Evolutionary conservation across 2,329 filamentous ascomycete genomes (phyloP), one percentile per base, ranked within the genome.

Genomic region (Piedraia hortae): DNA sequence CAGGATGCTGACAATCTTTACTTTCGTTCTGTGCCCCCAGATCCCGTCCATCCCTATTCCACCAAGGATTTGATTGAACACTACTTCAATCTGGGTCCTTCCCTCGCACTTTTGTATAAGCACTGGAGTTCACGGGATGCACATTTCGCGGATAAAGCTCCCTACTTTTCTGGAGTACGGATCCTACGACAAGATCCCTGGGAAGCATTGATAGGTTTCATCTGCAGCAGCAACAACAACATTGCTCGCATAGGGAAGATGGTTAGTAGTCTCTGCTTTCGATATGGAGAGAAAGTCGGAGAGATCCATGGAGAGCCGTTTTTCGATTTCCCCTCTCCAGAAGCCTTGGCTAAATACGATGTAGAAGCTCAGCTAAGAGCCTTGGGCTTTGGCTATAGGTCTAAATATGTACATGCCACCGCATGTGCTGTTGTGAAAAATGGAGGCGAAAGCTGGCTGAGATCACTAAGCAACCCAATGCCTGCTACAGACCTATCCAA

Each of bases 201-300:
- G 85, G 85, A 97, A 45, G 67, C 85, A 1, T 54, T 97, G 11
- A 54, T 97, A 12, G 69, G 72, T 25, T 97, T 97, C 46, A 97
- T 97, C 31, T 97, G 85, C 55, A 91, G 80, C 46, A 90, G 78
- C 47, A 97, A 97, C 48, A 97, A 97, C 49, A 91, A 97, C 42
- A 97, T 97, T 28, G 60, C 68, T 2, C 64, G 85, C 17, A 97
- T 97, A 42, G 82, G 74, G 4, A 74, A 88, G 46, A 97, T 97
- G 85, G 78, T 82, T 11, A 67, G 88, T 34, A 93, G 90, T 36
- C 53, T 97, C 7, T 97, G 88, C 42, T 44, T 60, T 13, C 60
- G 88, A 37, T 97, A 91, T 37, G 85, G 85, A 0, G 61, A 66
- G 0, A 51, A 74, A 3, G 60, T 93, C 24, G 73, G 62, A 1